These are phyloP conservation scores for Penicillium frequentans DNA, from an alignment of 2,329 filamentous ascomycete species.

Conservation along the genomic window DNA sequence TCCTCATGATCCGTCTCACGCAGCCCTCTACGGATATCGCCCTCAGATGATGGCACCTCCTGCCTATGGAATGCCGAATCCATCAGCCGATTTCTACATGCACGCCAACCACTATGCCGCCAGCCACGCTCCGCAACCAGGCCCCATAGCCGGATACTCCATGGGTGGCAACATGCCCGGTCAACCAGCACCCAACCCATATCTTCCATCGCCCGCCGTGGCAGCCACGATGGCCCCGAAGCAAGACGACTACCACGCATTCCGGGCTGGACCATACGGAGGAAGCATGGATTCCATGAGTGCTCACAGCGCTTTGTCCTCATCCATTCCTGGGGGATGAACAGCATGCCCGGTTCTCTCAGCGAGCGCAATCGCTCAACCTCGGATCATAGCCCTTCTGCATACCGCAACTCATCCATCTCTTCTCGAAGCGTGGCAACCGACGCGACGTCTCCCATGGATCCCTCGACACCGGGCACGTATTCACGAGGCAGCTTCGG, in stretches of 20 bases:
- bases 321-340: slow-evolving; percentile 35
- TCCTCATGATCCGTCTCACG: slow-evolving; percentile 38
- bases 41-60: slow-evolving; percentile 37
- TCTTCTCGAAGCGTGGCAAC: slow-evolving; percentile 39
- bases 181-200: slow-evolving; percentile 38
- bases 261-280: slow-evolving; percentile 35
- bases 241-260: slow-evolving; percentile 39
- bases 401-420: slow-evolving; percentile 43
- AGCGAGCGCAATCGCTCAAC: slow-evolving; percentile 39
- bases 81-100: slow-evolving; percentile 39
- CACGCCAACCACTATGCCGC: slow-evolving; percentile 33
- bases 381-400: slow-evolving; percentile 35
- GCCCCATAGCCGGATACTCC: slow-evolving; percentile 36
- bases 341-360: slow-evolving; percentile 31
- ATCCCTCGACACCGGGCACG: slow-evolving; percentile 35
- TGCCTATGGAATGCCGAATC: slow-evolving; percentile 35
- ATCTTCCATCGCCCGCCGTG: slow-evolving; percentile 34
- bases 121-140: slow-evolving; percentile 35
- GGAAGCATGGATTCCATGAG: slow-evolving; percentile 36
- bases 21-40: slow-evolving; percentile 43
- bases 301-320: slow-evolving; percentile 30
- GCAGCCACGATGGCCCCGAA: slow-evolving; percentile 33
- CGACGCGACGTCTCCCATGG: slow-evolving; percentile 40
- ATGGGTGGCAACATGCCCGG: slow-evolving; percentile 33
- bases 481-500: slow-evolving; percentile 42